phyloP scores from a whole-genome alignment of 192 early-diverging fungal species.

The Backusella morwellensis region DNA sequence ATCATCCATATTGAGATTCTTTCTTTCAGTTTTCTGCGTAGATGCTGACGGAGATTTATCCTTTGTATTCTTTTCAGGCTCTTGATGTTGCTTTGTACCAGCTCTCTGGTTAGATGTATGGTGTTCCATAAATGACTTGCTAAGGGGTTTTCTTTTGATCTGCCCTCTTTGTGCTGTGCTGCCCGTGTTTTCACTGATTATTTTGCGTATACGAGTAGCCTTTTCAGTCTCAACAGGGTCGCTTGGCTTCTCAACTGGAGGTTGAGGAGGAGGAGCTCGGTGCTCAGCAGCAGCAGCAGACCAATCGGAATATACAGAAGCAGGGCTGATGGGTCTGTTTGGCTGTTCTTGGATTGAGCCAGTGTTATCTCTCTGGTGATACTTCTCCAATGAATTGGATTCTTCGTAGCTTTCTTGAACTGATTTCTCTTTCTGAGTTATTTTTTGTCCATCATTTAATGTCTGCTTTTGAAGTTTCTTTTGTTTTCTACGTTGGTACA shows the following conservation, averaged over 20 bases:
- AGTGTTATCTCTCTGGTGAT: neutral
- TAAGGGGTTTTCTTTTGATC: slow-evolving; percentile 17
- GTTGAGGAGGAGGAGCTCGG: neutral
- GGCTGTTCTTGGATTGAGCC: neutral
- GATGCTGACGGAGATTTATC: neutral
- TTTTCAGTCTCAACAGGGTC: neutral
- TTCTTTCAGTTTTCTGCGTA: neutral
- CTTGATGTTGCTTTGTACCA: neutral
- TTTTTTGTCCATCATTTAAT: neutral
- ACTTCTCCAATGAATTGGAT: neutral
- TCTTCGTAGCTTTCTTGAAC: neutral
- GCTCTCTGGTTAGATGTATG: neutral
- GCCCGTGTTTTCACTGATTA: slow-evolving; percentile 5
- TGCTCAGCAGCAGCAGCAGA: neutral
- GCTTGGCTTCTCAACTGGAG: neutral
- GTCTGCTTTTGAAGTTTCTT: neutral
- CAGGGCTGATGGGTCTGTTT: neutral
- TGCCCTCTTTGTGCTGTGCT: slow-evolving; percentile 6
- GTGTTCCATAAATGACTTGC: slow-evolving; percentile 7
- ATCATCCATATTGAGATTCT: neutral
- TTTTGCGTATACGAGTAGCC: neutral
- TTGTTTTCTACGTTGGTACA: neutral
- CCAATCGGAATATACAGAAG: neutral
- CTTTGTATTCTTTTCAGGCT: neutral
- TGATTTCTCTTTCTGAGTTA: neutral